Evolutionary conservation across 2,329 filamentous ascomycete genomes (phyloP), one percentile per base, ranked within the genome.

Genomic region (Periconia sp.): DNA sequence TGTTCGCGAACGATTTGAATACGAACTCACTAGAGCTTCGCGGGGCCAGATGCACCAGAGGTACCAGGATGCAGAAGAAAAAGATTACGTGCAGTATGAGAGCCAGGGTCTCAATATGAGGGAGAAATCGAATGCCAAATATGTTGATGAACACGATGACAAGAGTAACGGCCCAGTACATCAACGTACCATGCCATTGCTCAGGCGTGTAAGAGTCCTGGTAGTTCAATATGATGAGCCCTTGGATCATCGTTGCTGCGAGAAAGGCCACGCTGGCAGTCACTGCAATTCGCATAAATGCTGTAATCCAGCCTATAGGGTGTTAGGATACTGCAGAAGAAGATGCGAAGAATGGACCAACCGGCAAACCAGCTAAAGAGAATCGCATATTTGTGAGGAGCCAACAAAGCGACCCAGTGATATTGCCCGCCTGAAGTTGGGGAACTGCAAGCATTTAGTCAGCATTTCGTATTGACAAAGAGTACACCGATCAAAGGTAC

Each of bases 41-140:
- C 1, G 71, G 66, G 1, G 70, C 67, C 47, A 35, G 13, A 2
- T 69, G 63, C 54, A 68, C 69, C 5, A 78, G 55, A 2, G 70
- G 61, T 13, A 76, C 70, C 10, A 78, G 54, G 41, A 77, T 69
- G 5, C 67, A 73, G 41, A 78, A 71, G 46, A 78, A 73, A 4
- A 74, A 75, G n/a, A 72, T 48, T 15, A 78, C 57, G 42, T 78
- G 76, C 4, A 78, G 28, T 9, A 74, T 57, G 4, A 76, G 56
- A 18, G 74, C 59, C 8, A 72, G 41, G 2, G 68, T 67, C 50
- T 80, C 76, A 29, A 76, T 55, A 5, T 66, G 50, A 2, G 75
- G 75, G 2, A 78, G 57, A 3, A 69, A 44, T 4, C 61, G 63
- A 1, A 69, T 70, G 5, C 69, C 59, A n/a, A 73, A 55, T 3